Evolutionary conservation across 768 basidiomycete genomes (phyloP).

Genomic region (Gymnopilus dilepis): DNA sequence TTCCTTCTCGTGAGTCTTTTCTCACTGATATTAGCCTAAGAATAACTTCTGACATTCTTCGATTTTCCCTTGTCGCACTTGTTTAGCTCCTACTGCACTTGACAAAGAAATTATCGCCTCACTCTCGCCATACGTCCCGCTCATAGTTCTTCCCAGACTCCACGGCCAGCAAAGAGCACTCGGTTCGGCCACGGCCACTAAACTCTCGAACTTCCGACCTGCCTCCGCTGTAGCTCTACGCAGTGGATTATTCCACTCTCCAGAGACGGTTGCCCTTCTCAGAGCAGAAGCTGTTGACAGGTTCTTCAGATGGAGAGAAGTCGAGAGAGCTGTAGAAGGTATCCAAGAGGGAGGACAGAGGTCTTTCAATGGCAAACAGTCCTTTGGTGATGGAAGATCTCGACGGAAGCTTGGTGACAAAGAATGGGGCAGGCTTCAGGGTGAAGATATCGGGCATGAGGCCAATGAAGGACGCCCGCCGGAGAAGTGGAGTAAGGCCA

Average conservation of each 20-base stretch:
- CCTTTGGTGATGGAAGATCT: background rate
- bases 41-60: background rate
- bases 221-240: slow-evolving; percentile 56
- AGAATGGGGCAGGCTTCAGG: slow-evolving; percentile 24
- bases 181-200: slow-evolving; percentile 25
- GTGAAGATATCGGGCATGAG: background rate
- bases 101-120: slow-evolving; percentile 55
- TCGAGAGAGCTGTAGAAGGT: slow-evolving; percentile 58
- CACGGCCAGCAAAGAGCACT: slow-evolving; percentile 34
- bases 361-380: background rate
- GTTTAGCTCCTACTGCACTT: slow-evolving; percentile 37
- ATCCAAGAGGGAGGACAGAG: slow-evolving; percentile 29
- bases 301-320: slow-evolving; percentile 75
- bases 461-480: background rate
- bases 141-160: slow-evolving; percentile 56
- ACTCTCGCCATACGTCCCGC: slow-evolving; percentile 59
- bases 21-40: background rate
- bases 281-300: slow-evolving; percentile 71
- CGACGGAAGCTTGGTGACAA: slow-evolving; percentile 7
- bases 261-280: slow-evolving; percentile 60
- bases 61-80: slow-evolving; percentile 11
- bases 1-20: slow-evolving; percentile 48
- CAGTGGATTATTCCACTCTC: slow-evolving; percentile 65
- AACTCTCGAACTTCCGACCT: slow-evolving; percentile 63
- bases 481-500: slow-evolving; percentile 59